Conservation (phyloP, 208 protist species). For the Acanthamoeba sp. region DNA sequence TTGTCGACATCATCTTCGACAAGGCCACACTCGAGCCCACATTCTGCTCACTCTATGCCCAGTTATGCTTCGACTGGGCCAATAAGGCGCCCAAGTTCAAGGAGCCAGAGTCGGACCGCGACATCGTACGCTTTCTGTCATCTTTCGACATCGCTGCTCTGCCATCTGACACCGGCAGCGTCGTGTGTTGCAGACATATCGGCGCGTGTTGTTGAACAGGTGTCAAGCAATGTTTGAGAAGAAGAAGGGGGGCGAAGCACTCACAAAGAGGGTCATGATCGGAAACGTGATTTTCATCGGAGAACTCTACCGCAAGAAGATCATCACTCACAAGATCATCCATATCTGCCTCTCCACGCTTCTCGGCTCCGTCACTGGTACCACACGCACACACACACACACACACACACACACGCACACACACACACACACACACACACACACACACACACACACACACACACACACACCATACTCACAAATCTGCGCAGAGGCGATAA, state of each 20-base stretch:
- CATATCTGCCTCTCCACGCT: conserved; percentile 29
- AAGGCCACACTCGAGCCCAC: conserved; percentile 66
- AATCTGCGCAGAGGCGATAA: neutral
- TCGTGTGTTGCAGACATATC: neutral
- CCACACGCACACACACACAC: neutral
- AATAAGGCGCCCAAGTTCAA: conserved; percentile 40
- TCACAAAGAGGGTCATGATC: neutral
- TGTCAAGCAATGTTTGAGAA: conserved; percentile 60
- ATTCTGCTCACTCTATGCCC: conserved; percentile 27
- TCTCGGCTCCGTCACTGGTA: neutral
- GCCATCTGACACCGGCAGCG: neutral
- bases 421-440: too few relatives aligned
- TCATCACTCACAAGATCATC: conserved; percentile 28
- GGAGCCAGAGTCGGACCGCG: neutral
- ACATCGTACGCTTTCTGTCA: conserved; percentile 1
- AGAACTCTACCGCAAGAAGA: conserved; percentile 41
- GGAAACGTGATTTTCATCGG: conserved; percentile 72
- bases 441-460: too few relatives aligned
- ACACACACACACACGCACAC: too few relatives aligned
- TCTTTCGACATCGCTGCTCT: neutral
- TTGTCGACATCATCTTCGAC: conserved; percentile 66
- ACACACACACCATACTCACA: neutral
- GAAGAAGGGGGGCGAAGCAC: neutral
- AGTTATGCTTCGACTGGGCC: conserved; percentile 37
- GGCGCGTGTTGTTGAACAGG: conserved; percentile 2